Percentiles rank a stretch among this genome's conserved stretches.
Evolutionary conservation across 129 eudicot species (phyloP).

Genomic region (Arctium lappa): DNA sequence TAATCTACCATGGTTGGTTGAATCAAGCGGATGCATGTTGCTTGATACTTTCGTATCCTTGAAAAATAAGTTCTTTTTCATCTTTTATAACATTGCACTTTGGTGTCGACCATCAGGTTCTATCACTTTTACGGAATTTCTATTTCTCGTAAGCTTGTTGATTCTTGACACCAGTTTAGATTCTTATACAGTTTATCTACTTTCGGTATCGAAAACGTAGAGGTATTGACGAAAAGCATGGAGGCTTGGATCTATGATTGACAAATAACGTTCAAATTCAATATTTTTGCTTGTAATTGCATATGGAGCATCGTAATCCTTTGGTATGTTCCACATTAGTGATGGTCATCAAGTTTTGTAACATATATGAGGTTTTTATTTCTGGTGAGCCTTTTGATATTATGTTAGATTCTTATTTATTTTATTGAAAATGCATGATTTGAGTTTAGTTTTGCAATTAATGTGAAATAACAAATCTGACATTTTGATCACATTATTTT

Average conservation of each 20-base stretch:
- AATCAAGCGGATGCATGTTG: slow-evolving; percentile 74
- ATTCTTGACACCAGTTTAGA: slow-evolving; percentile 52
- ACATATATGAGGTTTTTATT: neutral
- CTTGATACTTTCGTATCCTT: slow-evolving; percentile 89
- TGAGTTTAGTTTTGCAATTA: neutral
- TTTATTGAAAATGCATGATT: neutral
- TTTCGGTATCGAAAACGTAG: slow-evolving; percentile 35
- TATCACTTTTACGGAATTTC: neutral
- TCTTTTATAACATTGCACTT: neutral
- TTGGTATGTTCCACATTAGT: neutral
- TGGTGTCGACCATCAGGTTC: neutral
- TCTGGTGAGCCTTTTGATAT: neutral
- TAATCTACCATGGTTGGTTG: slow-evolving; percentile 86
- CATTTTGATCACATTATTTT: neutral
- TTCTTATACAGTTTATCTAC: slow-evolving; percentile 61
- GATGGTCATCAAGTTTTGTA: neutral
- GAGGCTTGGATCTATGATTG: slow-evolving; percentile 18
- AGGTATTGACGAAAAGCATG: slow-evolving; percentile 26
- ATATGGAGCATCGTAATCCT: neutral
- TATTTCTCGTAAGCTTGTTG: neutral
- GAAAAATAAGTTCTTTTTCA: neutral
- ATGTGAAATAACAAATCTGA: neutral
- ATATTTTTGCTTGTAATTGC: neutral
- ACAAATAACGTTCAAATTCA: neutral
- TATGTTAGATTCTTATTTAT: neutral